Percentiles rank a stretch among this genome's conserved stretches.
Conservation (phyloP, 768 basidiomycete genomes). For the Termitomyces sp. region DNA sequence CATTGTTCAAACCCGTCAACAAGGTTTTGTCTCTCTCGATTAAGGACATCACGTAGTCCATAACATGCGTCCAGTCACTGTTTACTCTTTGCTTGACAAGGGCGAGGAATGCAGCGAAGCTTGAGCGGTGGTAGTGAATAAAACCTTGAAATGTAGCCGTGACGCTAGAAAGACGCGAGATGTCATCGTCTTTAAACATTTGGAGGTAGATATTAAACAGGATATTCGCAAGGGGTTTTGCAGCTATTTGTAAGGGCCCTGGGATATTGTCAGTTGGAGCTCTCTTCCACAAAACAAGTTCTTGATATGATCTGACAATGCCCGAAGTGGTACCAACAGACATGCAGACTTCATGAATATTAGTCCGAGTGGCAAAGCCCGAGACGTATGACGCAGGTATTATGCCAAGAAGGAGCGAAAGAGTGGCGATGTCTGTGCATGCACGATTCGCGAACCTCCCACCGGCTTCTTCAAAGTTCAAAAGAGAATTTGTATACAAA, state of each 20-base stretch:
- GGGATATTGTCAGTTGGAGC: not conserved
- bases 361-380: slow-evolving; percentile 37
- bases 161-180: not conserved
- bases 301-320: not conserved
- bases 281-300: slow-evolving; percentile 8
- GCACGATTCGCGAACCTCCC: slow-evolving; percentile 31
- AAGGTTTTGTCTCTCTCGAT: slow-evolving; percentile 21
- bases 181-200: slow-evolving; percentile 42
- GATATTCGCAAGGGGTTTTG: slow-evolving; percentile 30
- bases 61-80: slow-evolving; percentile 39
- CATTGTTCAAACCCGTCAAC: slow-evolving; percentile 25
- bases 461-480: slow-evolving; percentile 19
- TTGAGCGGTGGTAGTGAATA: slow-evolving; percentile 45
- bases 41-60: slow-evolving; percentile 31
- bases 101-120: slow-evolving; percentile 43
- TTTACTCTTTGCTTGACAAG: slow-evolving; percentile 33
- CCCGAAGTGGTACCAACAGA: not conserved
- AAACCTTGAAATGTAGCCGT: slow-evolving; percentile 8
- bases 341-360: slow-evolving; percentile 35
- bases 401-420: slow-evolving; percentile 41
- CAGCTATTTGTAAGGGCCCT: slow-evolving; percentile 7
- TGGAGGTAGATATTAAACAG: slow-evolving; percentile 40
- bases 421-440: slow-evolving; percentile 36
- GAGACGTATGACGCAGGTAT: slow-evolving; percentile 37
- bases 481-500: slow-evolving; percentile 41